Evolutionary conservation across 768 basidiomycete species (phyloP), one percentile per base, ranked within the genome.

Genomic region (Gautieria morchelliformis): DNA sequence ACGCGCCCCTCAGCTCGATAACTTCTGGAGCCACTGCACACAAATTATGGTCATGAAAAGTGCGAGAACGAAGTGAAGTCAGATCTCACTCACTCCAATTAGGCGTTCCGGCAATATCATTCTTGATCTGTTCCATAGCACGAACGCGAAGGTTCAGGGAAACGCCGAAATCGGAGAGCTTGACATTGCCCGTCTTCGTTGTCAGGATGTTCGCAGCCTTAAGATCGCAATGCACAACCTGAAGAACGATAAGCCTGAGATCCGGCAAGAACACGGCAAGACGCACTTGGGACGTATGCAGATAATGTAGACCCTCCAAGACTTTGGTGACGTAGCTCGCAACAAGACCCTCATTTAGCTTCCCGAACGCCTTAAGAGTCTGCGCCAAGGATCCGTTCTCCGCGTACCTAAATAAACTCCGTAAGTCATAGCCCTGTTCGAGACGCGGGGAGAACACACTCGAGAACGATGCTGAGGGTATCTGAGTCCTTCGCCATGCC

Each of bases 121-220:
- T 68, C 67, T 89, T 85, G 63, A 82, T 85, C 66, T 90, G 87
- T 64, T 87, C 87, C 80, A 98, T 84, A 0, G 93, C 93, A 48
- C 90, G 54, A 37, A 37, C 93, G 49, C 90, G 84, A 64, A 97
- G 79, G 69, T 95, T 96, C 60, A 98, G 84, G 22, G 94, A 97
- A 14, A 98, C 95, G 47, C 95, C 95, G 69, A 99, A 97, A 70
- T 99, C 95, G 8, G 93, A 89, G 3, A 99, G 80, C 72, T 98
- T 98, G 66, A 96, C 86, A 65, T 98, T 96, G 44, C 94, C 95
- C 52, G 84, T 94, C 79, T 98, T 98, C 15, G 94, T 98, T 14
- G 90, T 93, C n/a, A 99, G 81, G 67, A 99, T 96, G 68, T 98
- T 99, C 22, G 95, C 95, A 0, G 95, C 93, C 71, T 99, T 99